These are phyloP conservation scores for Schizosaccharomyces versatilis DNA, from an alignment of 1,139 yeast genomes.

Conservation along the genomic window DNA sequence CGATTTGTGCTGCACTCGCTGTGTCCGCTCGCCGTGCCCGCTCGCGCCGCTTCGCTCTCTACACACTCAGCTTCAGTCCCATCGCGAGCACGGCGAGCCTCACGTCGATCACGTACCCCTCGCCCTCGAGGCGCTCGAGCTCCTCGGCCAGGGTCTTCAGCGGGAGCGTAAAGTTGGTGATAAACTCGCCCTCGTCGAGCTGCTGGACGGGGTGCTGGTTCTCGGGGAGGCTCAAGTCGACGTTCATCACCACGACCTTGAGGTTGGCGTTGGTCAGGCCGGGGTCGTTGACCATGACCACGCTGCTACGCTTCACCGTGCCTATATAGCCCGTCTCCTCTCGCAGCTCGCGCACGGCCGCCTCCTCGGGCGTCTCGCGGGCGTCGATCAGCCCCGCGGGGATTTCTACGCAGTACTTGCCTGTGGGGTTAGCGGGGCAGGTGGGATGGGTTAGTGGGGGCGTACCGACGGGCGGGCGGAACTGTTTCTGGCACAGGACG, in stretches of 20 bases:
- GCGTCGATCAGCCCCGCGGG: conserved; percentile 93
- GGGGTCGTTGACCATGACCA: conserved; percentile 62
- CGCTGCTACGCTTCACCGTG: conserved; percentile 30
- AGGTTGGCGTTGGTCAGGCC: conserved; percentile 76
- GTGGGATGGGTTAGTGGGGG: conserved; percentile 66
- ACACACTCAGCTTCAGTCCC: background rate
- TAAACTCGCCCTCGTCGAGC: conserved; percentile 43
- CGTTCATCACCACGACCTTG: conserved; percentile 53
- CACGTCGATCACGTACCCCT: conserved; percentile 9
- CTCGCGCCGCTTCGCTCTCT: too few relatives aligned
- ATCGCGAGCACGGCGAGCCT: conserved; percentile 8
- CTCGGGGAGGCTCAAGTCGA: conserved; percentile 43
- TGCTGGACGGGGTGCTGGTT: conserved; percentile 50
- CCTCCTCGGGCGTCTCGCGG: conserved; percentile 47
- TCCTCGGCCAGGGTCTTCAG: conserved; percentile 5
- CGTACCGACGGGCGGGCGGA: conserved; percentile 8
- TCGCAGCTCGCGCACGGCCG: conserved; percentile 66
- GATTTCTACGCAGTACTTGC: conserved; percentile 34
- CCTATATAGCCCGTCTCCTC: conserved; percentile 89
- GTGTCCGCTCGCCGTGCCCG: too few relatives aligned
- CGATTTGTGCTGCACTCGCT: too few relatives aligned
- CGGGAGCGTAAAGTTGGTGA: conserved; percentile 7
- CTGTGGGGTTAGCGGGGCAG: conserved; percentile 53
- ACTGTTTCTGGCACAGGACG: conserved; percentile 9
- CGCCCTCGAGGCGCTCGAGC: conserved; percentile 4